Conservation (phyloP, 495 filamentous ascomycete genomes). For the Hypoxylon fuscum region DNA sequence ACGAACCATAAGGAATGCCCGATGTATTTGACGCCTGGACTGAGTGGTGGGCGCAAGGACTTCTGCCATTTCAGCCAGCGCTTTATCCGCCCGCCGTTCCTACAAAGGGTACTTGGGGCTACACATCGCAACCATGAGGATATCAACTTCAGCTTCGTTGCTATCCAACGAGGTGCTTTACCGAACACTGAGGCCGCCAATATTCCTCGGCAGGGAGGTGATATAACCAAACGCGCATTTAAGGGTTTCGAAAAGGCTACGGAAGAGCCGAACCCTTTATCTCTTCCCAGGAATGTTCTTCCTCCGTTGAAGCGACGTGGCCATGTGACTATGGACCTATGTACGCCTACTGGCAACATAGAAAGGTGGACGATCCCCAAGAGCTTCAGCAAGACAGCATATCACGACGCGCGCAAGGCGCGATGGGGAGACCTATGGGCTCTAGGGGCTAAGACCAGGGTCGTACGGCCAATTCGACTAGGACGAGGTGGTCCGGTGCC, state of each 20-base stretch:
- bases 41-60: conserved; percentile 77
- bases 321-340: conserved; percentile 89
- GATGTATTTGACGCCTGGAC: conserved; percentile 79
- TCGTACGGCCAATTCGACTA: conserved; percentile 66
- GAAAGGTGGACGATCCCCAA: conserved; percentile 94
- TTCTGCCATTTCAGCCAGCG: conserved; percentile 92
- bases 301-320: conserved; percentile 85
- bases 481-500: conserved; percentile 53
- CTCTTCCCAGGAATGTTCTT: conserved; percentile 79
- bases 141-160: conserved; percentile 85
- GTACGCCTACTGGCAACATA: conserved; percentile 84
- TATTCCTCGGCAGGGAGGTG: conserved; percentile 27
- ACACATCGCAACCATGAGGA: conserved; percentile 85
- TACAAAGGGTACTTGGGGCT: conserved; percentile 79
- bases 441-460: conserved; percentile 88
- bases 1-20: conserved; percentile 91
- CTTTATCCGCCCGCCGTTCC: conserved; percentile 81
- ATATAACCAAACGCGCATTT: conserved; percentile 48
- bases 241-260: conserved; percentile 49
- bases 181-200: conserved; percentile 57
- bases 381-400: conserved; percentile 80
- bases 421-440: conserved; percentile 96
- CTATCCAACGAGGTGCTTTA: conserved; percentile 77
- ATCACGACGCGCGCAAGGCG: conserved; percentile 89
- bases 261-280: conserved; percentile 63